phyloP scores from a whole-genome alignment of 108 stramenopile species.

The Conticribra guillardii region DNA sequence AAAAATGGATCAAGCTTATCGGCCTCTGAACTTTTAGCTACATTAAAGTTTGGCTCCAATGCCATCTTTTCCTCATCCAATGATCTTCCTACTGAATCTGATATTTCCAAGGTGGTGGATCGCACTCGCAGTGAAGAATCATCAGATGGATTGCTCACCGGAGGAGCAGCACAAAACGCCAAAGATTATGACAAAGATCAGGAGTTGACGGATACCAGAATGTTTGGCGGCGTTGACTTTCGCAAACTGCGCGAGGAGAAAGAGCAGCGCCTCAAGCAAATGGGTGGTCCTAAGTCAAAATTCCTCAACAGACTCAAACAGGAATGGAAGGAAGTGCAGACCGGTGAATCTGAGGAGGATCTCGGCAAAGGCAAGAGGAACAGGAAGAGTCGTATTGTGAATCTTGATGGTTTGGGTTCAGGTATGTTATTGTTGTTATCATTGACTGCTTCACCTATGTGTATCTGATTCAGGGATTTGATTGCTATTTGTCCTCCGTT shows the following conservation, averaged over 20 bases:
- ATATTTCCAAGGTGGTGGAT: slow-evolving; percentile 81
- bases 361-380: slow-evolving; percentile 50
- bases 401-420: slow-evolving; percentile 52
- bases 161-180: slow-evolving; percentile 35
- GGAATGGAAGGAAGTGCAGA: slow-evolving; percentile 36
- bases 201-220: slow-evolving; percentile 50
- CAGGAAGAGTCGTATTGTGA: slow-evolving; percentile 57
- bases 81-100: slow-evolving; percentile 65
- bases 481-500: background rate
- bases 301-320: slow-evolving; percentile 38
- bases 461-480: background rate
- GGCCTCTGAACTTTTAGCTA: slow-evolving; percentile 62
- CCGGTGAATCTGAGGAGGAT: slow-evolving; percentile 38
- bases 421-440: no score
- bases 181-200: slow-evolving; percentile 58
- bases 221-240: slow-evolving; percentile 64
- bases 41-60: slow-evolving; percentile 66
- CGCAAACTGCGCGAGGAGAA: slow-evolving; percentile 56
- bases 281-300: slow-evolving; percentile 40
- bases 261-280: slow-evolving; percentile 32
- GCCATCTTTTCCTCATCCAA: slow-evolving; percentile 64
- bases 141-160: slow-evolving; percentile 51
- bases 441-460: no score
- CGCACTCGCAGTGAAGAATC: slow-evolving; percentile 61
- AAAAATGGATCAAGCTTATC: slow-evolving; percentile 48